These are phyloP conservation scores for Pythium phragmiticola DNA, from an alignment of 352 stramenopile species.

Conservation along the genomic window DNA sequence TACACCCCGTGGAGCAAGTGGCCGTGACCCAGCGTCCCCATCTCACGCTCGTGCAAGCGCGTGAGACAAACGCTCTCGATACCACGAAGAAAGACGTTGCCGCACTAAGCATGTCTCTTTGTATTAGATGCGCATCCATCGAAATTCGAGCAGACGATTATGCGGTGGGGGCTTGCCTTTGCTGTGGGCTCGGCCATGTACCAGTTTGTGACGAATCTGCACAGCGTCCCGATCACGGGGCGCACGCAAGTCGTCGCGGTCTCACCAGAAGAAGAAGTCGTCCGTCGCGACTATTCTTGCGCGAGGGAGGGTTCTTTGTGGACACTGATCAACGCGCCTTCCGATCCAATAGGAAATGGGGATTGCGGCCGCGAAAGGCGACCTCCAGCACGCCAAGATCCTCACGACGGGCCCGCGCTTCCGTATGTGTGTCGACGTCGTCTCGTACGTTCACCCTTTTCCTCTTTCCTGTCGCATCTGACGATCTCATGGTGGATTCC, in stretches of 20 bases:
- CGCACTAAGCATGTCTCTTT: neutral
- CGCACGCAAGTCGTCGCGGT: conserved; percentile 69
- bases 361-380: conserved; percentile 42
- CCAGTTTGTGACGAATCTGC: conserved; percentile 70
- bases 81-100: neutral
- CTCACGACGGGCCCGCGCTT: conserved; percentile 46
- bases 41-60: conserved; percentile 43
- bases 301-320: neutral
- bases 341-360: conserved; percentile 21
- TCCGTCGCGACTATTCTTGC: conserved; percentile 26
- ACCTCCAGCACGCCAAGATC: conserved; percentile 35
- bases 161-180: conserved; percentile 41
- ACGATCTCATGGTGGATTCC: neutral
- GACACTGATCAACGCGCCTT: conserved; percentile 18
- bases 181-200: conserved; percentile 50
- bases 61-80: conserved; percentile 23
- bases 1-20: conserved; percentile 39
- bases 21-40: conserved; percentile 35
- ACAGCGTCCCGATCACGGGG: conserved; percentile 63
- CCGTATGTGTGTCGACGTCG: conserved; percentile 60
- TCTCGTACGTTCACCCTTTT: conserved; percentile 38
- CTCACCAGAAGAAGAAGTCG: conserved; percentile 56
- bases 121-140: conserved; percentile 45
- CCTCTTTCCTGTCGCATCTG: neutral
- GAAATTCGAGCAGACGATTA: conserved; percentile 38